Evolutionary conservation across 2,329 filamentous ascomycete genomes (phyloP).

Genomic region (Bipolaris victoriae): DNA sequence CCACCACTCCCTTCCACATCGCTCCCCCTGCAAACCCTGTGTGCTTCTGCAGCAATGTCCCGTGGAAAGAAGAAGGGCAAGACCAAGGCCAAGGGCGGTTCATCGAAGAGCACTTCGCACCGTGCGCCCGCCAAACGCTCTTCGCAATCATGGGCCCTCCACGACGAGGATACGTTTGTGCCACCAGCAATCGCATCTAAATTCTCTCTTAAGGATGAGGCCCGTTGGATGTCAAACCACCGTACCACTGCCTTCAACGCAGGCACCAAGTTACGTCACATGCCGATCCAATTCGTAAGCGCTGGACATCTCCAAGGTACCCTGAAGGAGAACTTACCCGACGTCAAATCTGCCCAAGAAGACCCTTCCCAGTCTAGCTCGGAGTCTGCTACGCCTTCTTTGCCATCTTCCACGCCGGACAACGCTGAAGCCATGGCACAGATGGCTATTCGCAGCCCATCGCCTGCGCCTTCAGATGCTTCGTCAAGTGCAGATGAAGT

Average conservation of each 20-base stretch:
- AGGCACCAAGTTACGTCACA: constrained; percentile 60
- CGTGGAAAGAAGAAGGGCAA: constrained; percentile 36
- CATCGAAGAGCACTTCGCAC: constrained; percentile 28
- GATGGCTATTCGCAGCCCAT: constrained; percentile 48
- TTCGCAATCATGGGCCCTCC: constrained; percentile 20
- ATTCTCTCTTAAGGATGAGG: constrained; percentile 63
- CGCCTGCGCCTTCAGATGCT: constrained; percentile 35
- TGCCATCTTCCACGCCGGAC: constrained; percentile 23
- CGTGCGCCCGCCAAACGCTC: constrained; percentile 25
- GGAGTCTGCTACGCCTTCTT: constrained; percentile 23
- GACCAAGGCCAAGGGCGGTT: constrained; percentile 31
- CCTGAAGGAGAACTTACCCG: constrained; percentile 39
- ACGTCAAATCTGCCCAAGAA: constrained; percentile 10
- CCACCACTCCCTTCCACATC: neutral
- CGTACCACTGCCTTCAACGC: constrained; percentile 54
- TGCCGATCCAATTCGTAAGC: constrained; percentile 65
- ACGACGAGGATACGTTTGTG: constrained; percentile 27
- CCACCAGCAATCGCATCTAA: constrained; percentile 22
- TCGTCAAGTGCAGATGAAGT: constrained; percentile 66
- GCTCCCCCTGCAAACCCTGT: neutral
- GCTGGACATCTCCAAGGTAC: constrained; percentile 56
- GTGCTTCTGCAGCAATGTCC: constrained; percentile 25
- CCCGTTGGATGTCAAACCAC: constrained; percentile 62
- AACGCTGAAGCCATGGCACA: constrained; percentile 37
- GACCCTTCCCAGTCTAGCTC: constrained; percentile 12